A percentile compares a stretch with the other conserved stretches of the same genome.
These are phyloP conservation scores for Pythium phragmiticola DNA, from an alignment of 352 stramenopile genomes.

Conservation along the genomic window DNA sequence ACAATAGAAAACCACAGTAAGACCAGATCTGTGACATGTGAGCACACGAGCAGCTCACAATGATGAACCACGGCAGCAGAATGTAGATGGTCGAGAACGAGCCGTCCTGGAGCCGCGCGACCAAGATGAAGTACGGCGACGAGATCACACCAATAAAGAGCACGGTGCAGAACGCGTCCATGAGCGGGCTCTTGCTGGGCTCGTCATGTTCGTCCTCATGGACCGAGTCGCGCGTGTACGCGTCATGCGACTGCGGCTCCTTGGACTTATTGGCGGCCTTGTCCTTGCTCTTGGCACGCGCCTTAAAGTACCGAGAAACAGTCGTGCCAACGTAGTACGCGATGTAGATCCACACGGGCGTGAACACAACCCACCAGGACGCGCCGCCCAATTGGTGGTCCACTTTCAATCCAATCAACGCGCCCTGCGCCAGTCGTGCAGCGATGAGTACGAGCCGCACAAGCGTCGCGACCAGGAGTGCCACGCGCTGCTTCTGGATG, in stretches of 20 bases:
- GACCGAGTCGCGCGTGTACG: constrained; percentile 75
- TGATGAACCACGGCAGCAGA: constrained; percentile 78
- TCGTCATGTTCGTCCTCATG: constrained; percentile 52
- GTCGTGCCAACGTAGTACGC: constrained; percentile 56
- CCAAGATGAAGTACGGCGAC: constrained; percentile 82
- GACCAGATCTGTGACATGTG: not conserved
- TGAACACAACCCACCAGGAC: constrained; percentile 83
- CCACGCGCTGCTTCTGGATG: constrained; percentile 60
- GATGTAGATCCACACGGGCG: constrained; percentile 77
- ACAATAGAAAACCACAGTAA: constrained; percentile 1
- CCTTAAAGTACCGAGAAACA: constrained; percentile 51
- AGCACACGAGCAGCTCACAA: constrained; percentile 42
- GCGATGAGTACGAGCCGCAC: constrained; percentile 45
- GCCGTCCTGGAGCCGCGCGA: constrained; percentile 62
- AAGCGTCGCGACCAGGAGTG: constrained; percentile 40
- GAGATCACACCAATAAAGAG: constrained; percentile 38
- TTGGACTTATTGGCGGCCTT: constrained; percentile 26
- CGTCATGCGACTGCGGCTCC: constrained; percentile 56
- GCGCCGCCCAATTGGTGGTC: constrained; percentile 46
- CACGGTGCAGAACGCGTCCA: constrained; percentile 55
- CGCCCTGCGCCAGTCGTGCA: constrained; percentile 57
- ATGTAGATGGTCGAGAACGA: constrained; percentile 82
- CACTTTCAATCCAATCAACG: constrained; percentile 70
- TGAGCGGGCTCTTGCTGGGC: constrained; percentile 53
- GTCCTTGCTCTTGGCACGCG: constrained; percentile 42